Conservation (phyloP, 1,284 basidiomycete genomes). For the Blastosporella zonata region DNA sequence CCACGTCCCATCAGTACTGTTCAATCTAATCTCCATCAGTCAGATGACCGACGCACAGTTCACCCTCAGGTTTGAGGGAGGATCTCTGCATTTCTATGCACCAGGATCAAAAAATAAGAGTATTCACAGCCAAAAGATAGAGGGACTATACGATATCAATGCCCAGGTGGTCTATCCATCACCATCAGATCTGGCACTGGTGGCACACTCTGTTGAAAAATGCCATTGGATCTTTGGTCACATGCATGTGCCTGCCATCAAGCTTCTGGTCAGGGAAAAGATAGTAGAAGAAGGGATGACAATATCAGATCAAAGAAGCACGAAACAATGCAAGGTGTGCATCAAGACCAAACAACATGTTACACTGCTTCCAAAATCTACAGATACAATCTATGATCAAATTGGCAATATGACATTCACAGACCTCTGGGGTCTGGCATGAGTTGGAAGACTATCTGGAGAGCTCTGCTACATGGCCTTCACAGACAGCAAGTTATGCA, state of each 20-base stretch:
- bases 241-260: slow-evolving; percentile 20
- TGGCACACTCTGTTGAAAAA: slow-evolving; percentile 25
- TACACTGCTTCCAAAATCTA: slow-evolving; percentile 22
- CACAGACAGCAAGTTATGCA: slow-evolving; percentile 23
- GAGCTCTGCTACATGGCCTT: slow-evolving; percentile 23
- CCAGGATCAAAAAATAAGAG: slow-evolving; percentile 11
- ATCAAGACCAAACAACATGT: slow-evolving; percentile 28
- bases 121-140: slow-evolving; percentile 10
- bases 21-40: slow-evolving; percentile 35
- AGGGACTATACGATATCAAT: slow-evolving; percentile 3
- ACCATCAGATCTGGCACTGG: not conserved
- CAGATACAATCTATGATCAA: slow-evolving; percentile 13
- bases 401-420: slow-evolving; percentile 24
- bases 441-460: slow-evolving; percentile 18
- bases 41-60: slow-evolving; percentile 19
- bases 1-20: slow-evolving; percentile 29
- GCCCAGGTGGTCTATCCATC: not conserved
- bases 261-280: slow-evolving; percentile 18
- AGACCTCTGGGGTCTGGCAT: slow-evolving; percentile 25
- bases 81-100: slow-evolving; percentile 4
- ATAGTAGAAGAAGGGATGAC: slow-evolving; percentile 30
- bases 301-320: slow-evolving; percentile 7
- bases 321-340: slow-evolving; percentile 28
- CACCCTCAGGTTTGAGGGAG: slow-evolving; percentile 11
- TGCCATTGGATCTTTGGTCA: slow-evolving; percentile 35